phyloP scores from a whole-genome alignment of 768 basidiomycete species.

The Cyclocybe aegerita region DNA sequence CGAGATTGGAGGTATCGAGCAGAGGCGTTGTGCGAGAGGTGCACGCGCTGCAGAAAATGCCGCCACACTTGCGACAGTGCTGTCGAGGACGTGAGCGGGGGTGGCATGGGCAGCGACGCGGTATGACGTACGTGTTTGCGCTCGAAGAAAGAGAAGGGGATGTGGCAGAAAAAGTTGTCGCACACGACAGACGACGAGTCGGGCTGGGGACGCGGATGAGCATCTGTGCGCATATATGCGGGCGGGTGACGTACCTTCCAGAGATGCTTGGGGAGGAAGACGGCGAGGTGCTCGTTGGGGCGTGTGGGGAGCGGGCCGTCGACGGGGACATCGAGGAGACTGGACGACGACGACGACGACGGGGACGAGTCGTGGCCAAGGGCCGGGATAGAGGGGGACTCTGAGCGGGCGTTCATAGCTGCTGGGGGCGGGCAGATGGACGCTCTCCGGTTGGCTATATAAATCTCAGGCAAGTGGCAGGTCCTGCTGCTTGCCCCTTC shows the following conservation, averaged over 20 bases:
- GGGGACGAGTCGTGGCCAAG: slow-evolving; percentile 22
- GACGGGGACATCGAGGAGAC: slow-evolving; percentile 25
- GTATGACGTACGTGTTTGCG: slow-evolving; percentile 65
- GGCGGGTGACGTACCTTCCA: slow-evolving; percentile 61
- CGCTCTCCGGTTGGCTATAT: not conserved
- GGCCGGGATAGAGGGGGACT: slow-evolving; percentile 10
- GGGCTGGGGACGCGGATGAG: slow-evolving; percentile 39
- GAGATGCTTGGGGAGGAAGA: slow-evolving; percentile 62
- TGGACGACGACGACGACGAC: too few relatives aligned
- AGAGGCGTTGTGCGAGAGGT: slow-evolving; percentile 59
- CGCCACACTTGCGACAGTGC: slow-evolving; percentile 87
- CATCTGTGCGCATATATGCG: slow-evolving; percentile 1
- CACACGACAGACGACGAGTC: slow-evolving; percentile 62
- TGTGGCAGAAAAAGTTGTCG: slow-evolving; percentile 73
- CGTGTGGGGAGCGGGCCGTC: slow-evolving; percentile 20
- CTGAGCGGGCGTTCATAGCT: slow-evolving; percentile 1
- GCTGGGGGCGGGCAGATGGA: slow-evolving; percentile 1
- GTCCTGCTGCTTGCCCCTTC: too few relatives aligned
- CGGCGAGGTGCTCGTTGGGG: slow-evolving; percentile 75
- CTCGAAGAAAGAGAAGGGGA: slow-evolving; percentile 65
- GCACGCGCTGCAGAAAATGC: slow-evolving; percentile 69
- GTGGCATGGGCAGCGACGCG: slow-evolving; percentile 1
- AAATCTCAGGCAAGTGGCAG: not conserved
- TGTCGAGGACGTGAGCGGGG: slow-evolving; percentile 27
- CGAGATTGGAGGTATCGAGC: slow-evolving; percentile 70